Percentiles rank a stretch among this genome's conserved stretches.
Conservation (phyloP, 768 basidiomycete genomes). For the Cystofilobasidium bisporidii region DNA sequence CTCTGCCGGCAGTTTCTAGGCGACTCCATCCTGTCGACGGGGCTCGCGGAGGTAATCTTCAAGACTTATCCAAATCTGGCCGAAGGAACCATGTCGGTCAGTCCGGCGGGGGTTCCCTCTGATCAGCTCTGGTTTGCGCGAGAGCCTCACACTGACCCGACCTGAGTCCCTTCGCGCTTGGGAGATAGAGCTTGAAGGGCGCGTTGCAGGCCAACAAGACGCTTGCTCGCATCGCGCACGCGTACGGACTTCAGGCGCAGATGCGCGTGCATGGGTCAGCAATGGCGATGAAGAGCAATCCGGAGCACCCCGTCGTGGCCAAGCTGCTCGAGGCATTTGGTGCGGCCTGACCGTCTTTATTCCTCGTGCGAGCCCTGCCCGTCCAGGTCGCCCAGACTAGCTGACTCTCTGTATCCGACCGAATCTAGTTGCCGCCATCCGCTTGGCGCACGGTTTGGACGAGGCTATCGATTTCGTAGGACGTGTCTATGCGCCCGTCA, state of each 20-base stretch:
- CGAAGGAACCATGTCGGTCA: neutral
- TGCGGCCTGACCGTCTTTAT: neutral
- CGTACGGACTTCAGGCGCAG: neutral
- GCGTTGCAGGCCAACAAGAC: neutral
- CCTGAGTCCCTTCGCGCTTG: neutral
- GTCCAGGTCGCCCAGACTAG: neutral
- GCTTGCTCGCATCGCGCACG: neutral
- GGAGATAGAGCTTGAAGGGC: neutral
- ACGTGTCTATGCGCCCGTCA: neutral
- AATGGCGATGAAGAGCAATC: neutral
- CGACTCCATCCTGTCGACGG: neutral
- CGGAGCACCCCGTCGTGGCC: neutral
- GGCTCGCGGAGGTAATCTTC: neutral
- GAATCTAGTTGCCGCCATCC: neutral
- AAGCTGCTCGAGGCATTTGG: constrained; percentile 1
- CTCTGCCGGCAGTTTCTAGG: neutral
- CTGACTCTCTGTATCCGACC: neutral
- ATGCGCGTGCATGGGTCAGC: neutral
- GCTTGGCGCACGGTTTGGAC: neutral
- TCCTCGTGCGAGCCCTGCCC: neutral
- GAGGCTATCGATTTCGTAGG: neutral
- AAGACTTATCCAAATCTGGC: neutral
- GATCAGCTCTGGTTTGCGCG: neutral
- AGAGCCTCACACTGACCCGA: no score
- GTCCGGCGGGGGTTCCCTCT: neutral